Conservation (phyloP, 176 grass and related monocot species). For the Puccinellia tenuiflora region DNA sequence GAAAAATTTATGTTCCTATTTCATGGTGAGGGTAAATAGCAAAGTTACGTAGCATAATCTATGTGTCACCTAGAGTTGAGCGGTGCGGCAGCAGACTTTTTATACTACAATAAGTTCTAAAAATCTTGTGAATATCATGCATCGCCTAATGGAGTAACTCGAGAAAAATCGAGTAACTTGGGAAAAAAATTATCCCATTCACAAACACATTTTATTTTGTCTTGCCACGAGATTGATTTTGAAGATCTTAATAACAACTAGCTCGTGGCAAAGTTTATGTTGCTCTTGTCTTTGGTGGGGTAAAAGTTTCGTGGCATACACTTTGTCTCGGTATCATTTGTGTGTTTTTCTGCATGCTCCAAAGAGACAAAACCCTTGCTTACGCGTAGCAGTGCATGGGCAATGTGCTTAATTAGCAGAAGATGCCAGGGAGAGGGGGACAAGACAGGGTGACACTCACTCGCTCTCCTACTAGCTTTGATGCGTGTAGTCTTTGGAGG, state of each 20-base stretch:
- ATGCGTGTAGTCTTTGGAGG: conserved; percentile 42
- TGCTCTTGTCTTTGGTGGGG: neutral
- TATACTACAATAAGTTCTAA: too few relatives aligned
- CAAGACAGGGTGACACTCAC: conserved; percentile 20
- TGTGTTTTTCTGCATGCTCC: neutral
- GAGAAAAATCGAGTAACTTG: too few relatives aligned
- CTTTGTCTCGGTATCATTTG: conserved; percentile 14
- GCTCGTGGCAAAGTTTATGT: neutral
- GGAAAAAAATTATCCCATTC: too few relatives aligned
- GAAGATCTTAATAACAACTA: neutral
- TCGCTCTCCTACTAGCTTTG: neutral
- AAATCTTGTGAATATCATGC: too few relatives aligned
- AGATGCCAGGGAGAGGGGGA: conserved; percentile 15
- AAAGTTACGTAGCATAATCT: too few relatives aligned
- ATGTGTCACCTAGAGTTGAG: too few relatives aligned
- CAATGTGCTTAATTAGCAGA: neutral
- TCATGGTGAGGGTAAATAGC: too few relatives aligned
- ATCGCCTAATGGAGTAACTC: too few relatives aligned
- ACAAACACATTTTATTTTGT: too few relatives aligned
- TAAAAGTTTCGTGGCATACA: neutral
- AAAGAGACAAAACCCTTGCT: neutral
- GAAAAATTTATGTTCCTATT: too few relatives aligned
- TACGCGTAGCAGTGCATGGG: neutral
- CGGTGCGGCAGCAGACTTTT: too few relatives aligned
- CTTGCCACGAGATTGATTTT: neutral